Base-by-base conservation (phyloP, 495 filamentous ascomycete genomes). In the Terfezia claveryi region DNA sequence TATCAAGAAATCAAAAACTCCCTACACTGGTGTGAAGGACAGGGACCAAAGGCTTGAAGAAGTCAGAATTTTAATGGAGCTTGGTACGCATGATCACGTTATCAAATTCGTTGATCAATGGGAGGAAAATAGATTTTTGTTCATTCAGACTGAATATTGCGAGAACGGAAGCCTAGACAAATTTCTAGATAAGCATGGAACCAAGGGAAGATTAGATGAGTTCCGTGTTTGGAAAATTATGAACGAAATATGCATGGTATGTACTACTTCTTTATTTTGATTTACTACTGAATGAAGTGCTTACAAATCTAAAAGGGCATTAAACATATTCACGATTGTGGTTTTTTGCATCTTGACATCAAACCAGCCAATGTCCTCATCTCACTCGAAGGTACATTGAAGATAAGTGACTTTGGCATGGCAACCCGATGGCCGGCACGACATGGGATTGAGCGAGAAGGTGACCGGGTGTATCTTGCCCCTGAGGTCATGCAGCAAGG, bases 161-260 rank as follows among this genome's bases (percentile, higher is more conserved):
- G 85, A 92, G 62, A 84, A 92, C 63, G 91, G 91, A 9, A 92
- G 83, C 57, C 69, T 98, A 51, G 83, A 91, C 64, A 68, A 77
- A 1, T 95, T 95, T 65, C 75, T 96, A 10, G 71, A 75, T 10
- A 74, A 81, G 53, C 79, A 83, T 57, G 91, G 91, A 7, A 70
- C 79, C 52, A 85, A 82, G 64, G 87, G 84, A 51, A 78, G 89
- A 60, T 68, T 98, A 55, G 91, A 98, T 70, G 91, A 96, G 65
- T 98, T 96, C 66, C 75, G 91, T 27, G 92, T 96, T 61, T 98
- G 91, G 91, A 98, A 98, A 68, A 87, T 96, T 46, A 69, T 94
- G 58, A 73, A 92, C 9, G 91, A 98, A 63, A 59, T 91, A 38
- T 73, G 80, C 59, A 70, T 80, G 72, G 85, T 89, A 74, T 67